These are phyloP conservation scores for Chaetomiaceae sp. DNA, from an alignment of 2,329 filamentous ascomycete genomes.

Conservation along the genomic window DNA sequence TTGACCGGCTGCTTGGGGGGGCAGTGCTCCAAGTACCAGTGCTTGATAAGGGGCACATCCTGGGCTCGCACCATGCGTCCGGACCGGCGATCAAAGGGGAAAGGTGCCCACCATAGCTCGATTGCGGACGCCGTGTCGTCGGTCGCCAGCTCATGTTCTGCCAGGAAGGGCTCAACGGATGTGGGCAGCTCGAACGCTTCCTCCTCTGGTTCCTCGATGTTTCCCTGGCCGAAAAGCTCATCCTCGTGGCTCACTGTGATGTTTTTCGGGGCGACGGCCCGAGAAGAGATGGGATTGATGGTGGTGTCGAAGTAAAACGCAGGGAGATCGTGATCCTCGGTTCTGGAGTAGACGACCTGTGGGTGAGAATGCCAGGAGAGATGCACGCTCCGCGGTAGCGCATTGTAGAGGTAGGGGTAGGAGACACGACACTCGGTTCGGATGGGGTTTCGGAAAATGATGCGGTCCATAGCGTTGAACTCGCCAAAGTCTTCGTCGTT, in stretches of 20 bases:
- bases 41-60: slow-evolving; percentile 94
- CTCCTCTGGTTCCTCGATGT: slow-evolving; percentile 69
- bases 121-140: slow-evolving; percentile 88
- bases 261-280: slow-evolving; percentile 90
- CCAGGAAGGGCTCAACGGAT: slow-evolving; percentile 80
- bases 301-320: slow-evolving; percentile 98
- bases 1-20: slow-evolving; percentile 86
- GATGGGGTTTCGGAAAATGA: slow-evolving; percentile 94
- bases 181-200: slow-evolving; percentile 79
- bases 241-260: slow-evolving; percentile 90
- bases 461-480: slow-evolving; percentile 98
- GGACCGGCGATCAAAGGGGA: slow-evolving; percentile 89
- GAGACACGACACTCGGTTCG: slow-evolving; percentile 94
- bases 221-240: slow-evolving; percentile 79
- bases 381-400: slow-evolving; percentile 87
- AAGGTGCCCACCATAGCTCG: slow-evolving; percentile 95
- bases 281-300: slow-evolving; percentile 95
- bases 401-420: slow-evolving; percentile 94
- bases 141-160: slow-evolving; percentile 82
- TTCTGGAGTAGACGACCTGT: slow-evolving; percentile 83
- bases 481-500: slow-evolving; percentile 99
- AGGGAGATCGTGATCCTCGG: slow-evolving; percentile 82
- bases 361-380: slow-evolving; percentile 92
- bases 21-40: slow-evolving; percentile 97
- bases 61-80: slow-evolving; percentile 95